Evolutionary conservation across 768 basidiomycete genomes (phyloP), one percentile per base, ranked within the genome.

Genomic region (Termitomyces sp.): DNA sequence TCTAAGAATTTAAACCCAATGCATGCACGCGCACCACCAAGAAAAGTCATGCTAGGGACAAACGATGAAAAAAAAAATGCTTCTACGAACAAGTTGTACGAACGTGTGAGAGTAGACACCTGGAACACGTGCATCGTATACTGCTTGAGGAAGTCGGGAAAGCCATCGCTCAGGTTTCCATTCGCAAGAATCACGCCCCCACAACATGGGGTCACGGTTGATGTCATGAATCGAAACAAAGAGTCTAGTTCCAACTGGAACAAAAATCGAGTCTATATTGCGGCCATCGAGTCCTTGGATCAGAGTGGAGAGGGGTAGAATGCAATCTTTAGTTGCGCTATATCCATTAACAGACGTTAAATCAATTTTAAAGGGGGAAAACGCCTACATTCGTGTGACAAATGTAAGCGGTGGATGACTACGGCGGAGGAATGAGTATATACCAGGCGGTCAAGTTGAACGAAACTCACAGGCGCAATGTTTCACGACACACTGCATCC

Each of bases 1-100:
- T 81, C 76, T 2, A 80, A 75, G 68, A 83, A 81, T 62, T 81
- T 80, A 70, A 81, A 80, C 0, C 80, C 81, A 32, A 80, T 77
- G 72, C 79, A 80, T 9, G 77, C 69, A 24, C 78, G 66, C 12
- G 72, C 69, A 20, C 78, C 78, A 35, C 72, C 76, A 12, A 75
- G 56, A 64, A 78, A 80, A 1, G 78, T 78, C 74, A 78, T 74
- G 30, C 77, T 79, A 45, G 12, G 3, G 14, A 30, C 14, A 7
- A 26, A 28, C 9, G 30, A 58, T 18, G 53, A 44, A 13, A 13
- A 18, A 20, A 54, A 12, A 38, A 26, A n/a, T n/a, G 2, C 33
- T 46, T 45, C 10, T 7, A 24, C 20, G 14, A 36, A 10, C 16
- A 45, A 20, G 55, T 6, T 30, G 26, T 28, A 59, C 44, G 26